Conservation (phyloP, 2,329 filamentous ascomycete species). For the Claviceps monticola region DNA sequence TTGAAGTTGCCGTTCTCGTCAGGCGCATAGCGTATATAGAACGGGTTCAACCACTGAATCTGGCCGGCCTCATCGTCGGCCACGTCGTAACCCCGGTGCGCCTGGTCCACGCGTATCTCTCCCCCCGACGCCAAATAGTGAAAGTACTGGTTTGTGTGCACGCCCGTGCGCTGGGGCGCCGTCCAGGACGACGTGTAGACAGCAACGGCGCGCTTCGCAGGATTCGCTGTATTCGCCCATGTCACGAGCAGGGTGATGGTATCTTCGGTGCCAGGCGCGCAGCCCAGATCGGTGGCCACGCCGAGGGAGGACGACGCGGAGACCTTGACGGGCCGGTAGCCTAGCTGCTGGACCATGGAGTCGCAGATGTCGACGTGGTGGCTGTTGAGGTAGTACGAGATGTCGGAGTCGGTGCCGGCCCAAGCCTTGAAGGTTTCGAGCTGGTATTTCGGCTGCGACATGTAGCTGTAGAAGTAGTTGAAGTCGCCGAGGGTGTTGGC, state of each 20-base stretch:
- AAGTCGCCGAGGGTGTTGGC: constrained; percentile 74
- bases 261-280: constrained; percentile 71
- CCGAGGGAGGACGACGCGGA: constrained; percentile 67
- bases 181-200: constrained; percentile 95
- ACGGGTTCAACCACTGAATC: constrained; percentile 82
- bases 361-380: constrained; percentile 91
- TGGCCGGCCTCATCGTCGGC: constrained; percentile 62
- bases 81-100: constrained; percentile 87
- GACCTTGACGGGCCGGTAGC: constrained; percentile 66
- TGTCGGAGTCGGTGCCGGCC: constrained; percentile 85
- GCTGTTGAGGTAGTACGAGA: constrained; percentile 90
- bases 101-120: constrained; percentile 83
- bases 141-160: constrained; percentile 97
- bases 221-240: constrained; percentile 63
- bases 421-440: constrained; percentile 90
- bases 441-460: constrained; percentile 85
- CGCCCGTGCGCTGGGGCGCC: constrained; percentile 78
- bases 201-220: constrained; percentile 61
- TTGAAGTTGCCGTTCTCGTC: constrained; percentile 92
- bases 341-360: constrained; percentile 65
- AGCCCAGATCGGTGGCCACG: constrained; percentile 65
- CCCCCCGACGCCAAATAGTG: constrained; percentile 79
- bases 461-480: constrained; percentile 97
- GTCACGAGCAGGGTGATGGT: constrained; percentile 85
- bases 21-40: constrained; percentile 89